These are phyloP conservation scores for Patellifolia procumbens DNA, from an alignment of 179 eudicot genomes.

Conservation along the genomic window DNA sequence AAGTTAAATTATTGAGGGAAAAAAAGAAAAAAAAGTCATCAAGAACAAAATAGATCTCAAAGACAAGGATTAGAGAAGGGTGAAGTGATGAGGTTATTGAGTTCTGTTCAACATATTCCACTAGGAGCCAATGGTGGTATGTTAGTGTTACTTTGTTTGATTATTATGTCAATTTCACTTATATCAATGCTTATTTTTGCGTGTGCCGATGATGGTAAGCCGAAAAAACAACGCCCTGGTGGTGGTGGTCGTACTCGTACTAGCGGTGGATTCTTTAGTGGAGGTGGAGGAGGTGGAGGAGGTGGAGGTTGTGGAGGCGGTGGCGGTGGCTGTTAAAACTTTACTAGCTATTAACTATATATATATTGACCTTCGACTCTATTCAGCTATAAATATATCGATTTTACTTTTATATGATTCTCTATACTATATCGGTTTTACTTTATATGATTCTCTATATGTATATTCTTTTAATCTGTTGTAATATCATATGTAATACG, in stretches of 20 bases:
- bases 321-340: too few relatives aligned
- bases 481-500: too few relatives aligned
- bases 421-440: too few relatives aligned
- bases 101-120: background rate
- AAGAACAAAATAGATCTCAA: too few relatives aligned
- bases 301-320: background rate
- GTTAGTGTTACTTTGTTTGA: background rate
- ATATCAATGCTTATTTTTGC: slow-evolving; percentile 1
- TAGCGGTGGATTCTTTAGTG: too few relatives aligned
- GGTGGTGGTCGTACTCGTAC: background rate
- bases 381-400: too few relatives aligned
- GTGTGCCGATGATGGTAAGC: background rate
- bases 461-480: too few relatives aligned
- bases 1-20: background rate
- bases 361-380: too few relatives aligned
- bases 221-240: background rate
- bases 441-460: too few relatives aligned
- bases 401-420: too few relatives aligned
- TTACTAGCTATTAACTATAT: background rate
- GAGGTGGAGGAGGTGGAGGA: background rate
- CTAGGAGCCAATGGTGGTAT: background rate
- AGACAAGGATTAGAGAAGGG: too few relatives aligned
- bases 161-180: slow-evolving; percentile 1
- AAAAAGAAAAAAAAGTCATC: background rate
- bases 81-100: background rate